phyloP scores from a whole-genome alignment of 1,284 basidiomycete species.

The Megacollybia platyphylla region DNA sequence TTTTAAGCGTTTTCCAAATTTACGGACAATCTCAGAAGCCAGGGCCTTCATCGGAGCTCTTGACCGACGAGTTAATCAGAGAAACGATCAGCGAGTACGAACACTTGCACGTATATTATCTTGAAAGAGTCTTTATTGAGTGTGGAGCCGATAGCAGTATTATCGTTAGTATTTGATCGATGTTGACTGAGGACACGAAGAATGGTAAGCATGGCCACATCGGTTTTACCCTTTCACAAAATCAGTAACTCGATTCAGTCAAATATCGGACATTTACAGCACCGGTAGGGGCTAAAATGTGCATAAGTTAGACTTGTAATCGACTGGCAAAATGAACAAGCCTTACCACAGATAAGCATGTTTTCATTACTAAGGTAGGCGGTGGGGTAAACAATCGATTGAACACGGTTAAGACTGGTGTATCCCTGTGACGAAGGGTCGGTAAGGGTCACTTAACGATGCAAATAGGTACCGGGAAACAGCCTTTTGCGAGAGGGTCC shows the following conservation, averaged over 20 bases:
- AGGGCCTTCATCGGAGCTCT: conserved; percentile 98
- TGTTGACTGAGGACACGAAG: conserved; percentile 80
- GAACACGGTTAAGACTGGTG: conserved; percentile 81
- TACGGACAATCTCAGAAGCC: conserved; percentile 91
- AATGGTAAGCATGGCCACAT: conserved; percentile 93
- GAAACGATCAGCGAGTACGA: background rate
- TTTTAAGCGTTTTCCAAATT: conserved; percentile 80
- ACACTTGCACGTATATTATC: conserved; percentile 85
- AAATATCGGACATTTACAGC: conserved; percentile 45
- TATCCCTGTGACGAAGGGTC: conserved; percentile 53
- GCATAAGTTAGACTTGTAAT: conserved; percentile 4
- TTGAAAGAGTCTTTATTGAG: conserved; percentile 79
- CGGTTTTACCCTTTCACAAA: conserved; percentile 83
- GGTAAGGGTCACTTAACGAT: conserved; percentile 3
- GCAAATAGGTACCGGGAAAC: conserved; percentile 60
- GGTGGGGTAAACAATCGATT: conserved; percentile 89
- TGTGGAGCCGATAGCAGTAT: conserved; percentile 30
- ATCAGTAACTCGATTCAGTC: background rate
- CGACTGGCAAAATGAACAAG: background rate
- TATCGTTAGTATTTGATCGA: conserved; percentile 21
- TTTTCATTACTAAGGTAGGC: conserved; percentile 96
- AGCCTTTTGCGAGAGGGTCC: conserved; percentile 72
- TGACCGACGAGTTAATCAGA: background rate
- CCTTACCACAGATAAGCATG: conserved; percentile 85
- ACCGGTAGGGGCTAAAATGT: conserved; percentile 74